Conservation (phyloP, 495 filamentous ascomycete species). For the Lepidopterella palustris region DNA sequence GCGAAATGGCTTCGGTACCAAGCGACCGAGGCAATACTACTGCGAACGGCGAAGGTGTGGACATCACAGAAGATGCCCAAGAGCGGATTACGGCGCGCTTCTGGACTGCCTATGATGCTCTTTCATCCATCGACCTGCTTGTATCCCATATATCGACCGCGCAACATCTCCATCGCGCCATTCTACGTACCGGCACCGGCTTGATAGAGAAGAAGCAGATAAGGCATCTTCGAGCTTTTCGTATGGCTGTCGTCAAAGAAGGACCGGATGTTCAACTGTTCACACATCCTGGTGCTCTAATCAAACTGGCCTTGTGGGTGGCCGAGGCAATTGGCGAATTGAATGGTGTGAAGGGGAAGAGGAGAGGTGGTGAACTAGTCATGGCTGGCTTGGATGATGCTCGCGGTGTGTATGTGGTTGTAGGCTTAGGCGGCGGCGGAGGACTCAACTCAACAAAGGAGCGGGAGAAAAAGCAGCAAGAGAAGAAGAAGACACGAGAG, state of each 20-base stretch:
- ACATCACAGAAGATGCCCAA: conserved; percentile 38
- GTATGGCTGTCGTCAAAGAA: conserved; percentile 93
- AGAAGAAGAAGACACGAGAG: conserved; percentile 52
- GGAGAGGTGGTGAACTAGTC: conserved; percentile 66
- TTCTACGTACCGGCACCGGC: conserved; percentile 85
- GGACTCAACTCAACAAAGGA: conserved; percentile 57
- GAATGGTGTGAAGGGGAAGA: conserved; percentile 68
- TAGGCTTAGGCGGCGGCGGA: conserved; percentile 78
- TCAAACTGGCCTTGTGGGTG: conserved; percentile 89
- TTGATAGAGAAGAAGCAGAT: conserved; percentile 92
- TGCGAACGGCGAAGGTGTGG: not conserved
- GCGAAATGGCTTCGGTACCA: conserved; percentile 6
- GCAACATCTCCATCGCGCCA: conserved; percentile 83
- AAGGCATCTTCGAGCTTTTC: conserved; percentile 80
- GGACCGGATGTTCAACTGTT: conserved; percentile 85
- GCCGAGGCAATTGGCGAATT: conserved; percentile 87
- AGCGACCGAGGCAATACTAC: not conserved
- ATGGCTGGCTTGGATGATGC: conserved; percentile 84
- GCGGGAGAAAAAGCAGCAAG: conserved; percentile 54
- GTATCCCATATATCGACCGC: conserved; percentile 72
- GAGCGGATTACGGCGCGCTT: conserved; percentile 70
- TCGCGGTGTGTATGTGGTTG: conserved; percentile 81
- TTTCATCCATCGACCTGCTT: conserved; percentile 63
- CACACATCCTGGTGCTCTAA: conserved; percentile 82
- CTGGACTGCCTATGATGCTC: conserved; percentile 89